Evolutionary conservation across 352 stramenopile genomes (phyloP), one percentile per base, ranked within the genome.

Genomic region (Blastocystis sp.): DNA sequence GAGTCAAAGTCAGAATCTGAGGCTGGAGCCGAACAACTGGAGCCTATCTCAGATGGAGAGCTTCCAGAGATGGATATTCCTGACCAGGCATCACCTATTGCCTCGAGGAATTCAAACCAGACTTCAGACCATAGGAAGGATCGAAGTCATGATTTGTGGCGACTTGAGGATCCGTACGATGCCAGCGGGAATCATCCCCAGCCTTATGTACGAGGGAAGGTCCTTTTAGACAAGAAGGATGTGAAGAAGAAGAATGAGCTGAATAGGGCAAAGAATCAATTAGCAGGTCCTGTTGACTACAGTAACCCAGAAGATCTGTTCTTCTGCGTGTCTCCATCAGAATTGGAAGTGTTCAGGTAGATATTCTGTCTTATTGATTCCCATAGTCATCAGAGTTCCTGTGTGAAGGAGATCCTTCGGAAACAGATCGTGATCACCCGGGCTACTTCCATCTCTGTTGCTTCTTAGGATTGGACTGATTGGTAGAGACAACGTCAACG

Each of bases 161-260:
- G 43, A 21, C 39, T 59, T 14, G 66, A 78, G n/a, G 66, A 78
- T 51, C 35, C 39, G 11, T 78, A 78, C 42, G 66, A 78, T 54
- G 66, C 29, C 1, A 12, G 21, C 6, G 32, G 19, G 43, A 78
- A 78, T n/a, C 66, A 32, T 32, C 21, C 43, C 12, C 32, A n/a
- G 0, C 66, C 66, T 21, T 78, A 78, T 27, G 3, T 16, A 5
- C 66, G 66, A 27, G 66, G 66, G 12, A 27, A 32, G 9, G 43
- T 59, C 7, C 32, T 59, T 7, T 24, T 78, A 19, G 43, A 59
- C 66, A 54, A 56, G 5, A 37, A 5, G 42, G 43, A 78, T 24
- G 66, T 59, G 66, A 54, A 51, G 43, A 24, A 37, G 43, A n/a
- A 42, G 66, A 78, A 78, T 54, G 12, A 27, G 5, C 16, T 35